These are phyloP conservation scores for Lactarius deliciosus DNA, from an alignment of 768 basidiomycete species.

Conservation along the genomic window DNA sequence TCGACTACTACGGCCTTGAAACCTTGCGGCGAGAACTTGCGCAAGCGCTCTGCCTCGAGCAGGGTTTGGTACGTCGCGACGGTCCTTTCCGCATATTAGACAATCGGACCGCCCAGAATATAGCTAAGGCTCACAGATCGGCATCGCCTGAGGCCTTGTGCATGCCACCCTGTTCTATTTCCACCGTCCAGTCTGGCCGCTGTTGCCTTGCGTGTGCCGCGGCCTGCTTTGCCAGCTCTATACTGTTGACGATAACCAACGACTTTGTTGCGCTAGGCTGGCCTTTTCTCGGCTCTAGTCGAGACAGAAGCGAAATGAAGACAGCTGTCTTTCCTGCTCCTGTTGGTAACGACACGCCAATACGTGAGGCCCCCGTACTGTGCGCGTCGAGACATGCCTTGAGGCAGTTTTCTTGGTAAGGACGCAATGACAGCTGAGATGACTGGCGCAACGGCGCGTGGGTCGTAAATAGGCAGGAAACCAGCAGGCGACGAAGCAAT, in stretches of 20 bases:
- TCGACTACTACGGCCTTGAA: constrained; percentile 84
- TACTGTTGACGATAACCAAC: constrained; percentile 83
- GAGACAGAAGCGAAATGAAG: constrained; percentile 78
- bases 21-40: constrained; percentile 67
- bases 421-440: constrained; percentile 54
- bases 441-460: background rate
- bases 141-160: constrained; percentile 76
- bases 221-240: constrained; percentile 88
- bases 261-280: constrained; percentile 50
- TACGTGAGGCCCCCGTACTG: constrained; percentile 61
- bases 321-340: constrained; percentile 90
- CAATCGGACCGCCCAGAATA: background rate
- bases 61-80: constrained; percentile 90
- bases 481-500: background rate
- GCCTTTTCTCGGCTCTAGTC: constrained; percentile 46
- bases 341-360: constrained; percentile 83
- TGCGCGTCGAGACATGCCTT: constrained; percentile 74
- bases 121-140: constrained; percentile 64
- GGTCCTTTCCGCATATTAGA: constrained; percentile 48
- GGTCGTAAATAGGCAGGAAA: constrained; percentile 1
- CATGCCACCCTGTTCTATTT: constrained; percentile 86
- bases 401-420: constrained; percentile 85
- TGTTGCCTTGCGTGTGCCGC: constrained; percentile 65
- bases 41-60: constrained; percentile 56
- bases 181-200: constrained; percentile 74